A percentile compares a stretch with the other conserved stretches of the same genome.
These are phyloP conservation scores for Porogramme epimiltina DNA, from an alignment of 1,284 basidiomycete species.

Conservation along the genomic window DNA sequence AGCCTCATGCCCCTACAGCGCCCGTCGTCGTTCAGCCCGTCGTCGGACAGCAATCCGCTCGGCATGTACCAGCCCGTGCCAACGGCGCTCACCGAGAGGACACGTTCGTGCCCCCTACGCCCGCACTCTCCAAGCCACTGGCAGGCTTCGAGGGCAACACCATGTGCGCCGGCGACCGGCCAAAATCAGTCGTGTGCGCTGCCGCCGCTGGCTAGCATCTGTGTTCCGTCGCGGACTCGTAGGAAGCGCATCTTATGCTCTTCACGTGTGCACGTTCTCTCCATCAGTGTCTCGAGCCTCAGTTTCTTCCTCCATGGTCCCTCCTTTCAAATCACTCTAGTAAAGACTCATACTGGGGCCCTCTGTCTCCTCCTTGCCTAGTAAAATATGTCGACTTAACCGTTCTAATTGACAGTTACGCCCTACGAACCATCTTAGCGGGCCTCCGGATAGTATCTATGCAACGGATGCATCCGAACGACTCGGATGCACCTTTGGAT, in stretches of 20 bases:
- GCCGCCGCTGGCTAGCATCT: background rate
- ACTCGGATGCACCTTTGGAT: too few relatives aligned
- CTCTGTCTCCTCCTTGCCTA: too few relatives aligned
- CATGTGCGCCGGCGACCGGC: constrained; percentile 34
- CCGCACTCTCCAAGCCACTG: constrained; percentile 55
- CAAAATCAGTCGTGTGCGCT: constrained; percentile 46
- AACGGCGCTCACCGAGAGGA: constrained; percentile 76
- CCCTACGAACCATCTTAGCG: too few relatives aligned
- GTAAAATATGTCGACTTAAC: too few relatives aligned
- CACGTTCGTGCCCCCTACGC: constrained; percentile 66
- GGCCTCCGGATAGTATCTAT: too few relatives aligned
- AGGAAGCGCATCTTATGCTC: background rate
- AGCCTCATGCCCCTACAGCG: constrained; percentile 52
- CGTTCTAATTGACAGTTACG: too few relatives aligned
- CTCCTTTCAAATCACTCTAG: too few relatives aligned
- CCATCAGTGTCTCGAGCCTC: too few relatives aligned
- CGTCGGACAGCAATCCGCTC: constrained; percentile 17
- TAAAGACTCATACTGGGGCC: too few relatives aligned
- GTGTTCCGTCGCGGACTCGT: background rate
- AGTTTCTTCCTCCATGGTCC: too few relatives aligned
- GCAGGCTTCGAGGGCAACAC: constrained; percentile 41
- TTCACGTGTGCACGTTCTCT: constrained; percentile 6
- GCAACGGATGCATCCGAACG: too few relatives aligned
- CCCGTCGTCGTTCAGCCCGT: constrained; percentile 24
- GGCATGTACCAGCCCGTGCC: constrained; percentile 72